Percentiles rank a stretch among this genome's conserved stretches.
These are phyloP conservation scores for Quercus mongolica DNA, from an alignment of 306 rosid genomes.

Conservation along the genomic window DNA sequence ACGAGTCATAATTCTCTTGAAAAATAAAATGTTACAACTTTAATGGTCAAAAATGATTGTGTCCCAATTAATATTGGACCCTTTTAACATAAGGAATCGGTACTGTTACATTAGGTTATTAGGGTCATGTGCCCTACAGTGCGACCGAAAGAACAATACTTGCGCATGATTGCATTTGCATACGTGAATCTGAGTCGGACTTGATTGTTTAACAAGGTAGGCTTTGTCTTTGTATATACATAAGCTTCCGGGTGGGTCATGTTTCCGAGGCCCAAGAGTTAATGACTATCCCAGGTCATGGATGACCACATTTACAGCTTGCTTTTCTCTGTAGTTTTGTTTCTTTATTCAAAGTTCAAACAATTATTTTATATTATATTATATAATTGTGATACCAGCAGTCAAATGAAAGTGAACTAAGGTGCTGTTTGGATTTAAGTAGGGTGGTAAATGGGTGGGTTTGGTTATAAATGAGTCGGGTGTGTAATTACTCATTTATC, in stretches of 20 bases:
- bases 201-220: conserved; percentile 41
- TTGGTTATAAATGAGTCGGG: no score
- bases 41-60: background rate
- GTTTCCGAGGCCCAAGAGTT: conserved; percentile 20
- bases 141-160: conserved; percentile 24
- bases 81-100: background rate
- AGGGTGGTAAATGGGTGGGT: fast-evolving
- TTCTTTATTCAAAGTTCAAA: background rate
- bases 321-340: conserved; percentile 11
- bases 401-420: no score
- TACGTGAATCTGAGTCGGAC: conserved; percentile 19
- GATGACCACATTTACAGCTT: conserved; percentile 15
- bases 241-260: conserved; percentile 12
- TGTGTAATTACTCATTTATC: no score
- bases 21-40: background rate
- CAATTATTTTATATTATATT: no score
- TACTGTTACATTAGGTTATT: background rate
- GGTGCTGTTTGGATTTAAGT: no score
- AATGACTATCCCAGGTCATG: conserved; percentile 1
- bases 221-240: conserved; percentile 3
- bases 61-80: background rate
- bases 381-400: no score
- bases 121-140: conserved; percentile 31
- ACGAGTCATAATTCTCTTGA: background rate
- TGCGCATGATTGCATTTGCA: conserved; percentile 2